Evolutionary conservation across 169 alveolate genomes (phyloP).

Genomic region (Neospora caninum): DNA sequence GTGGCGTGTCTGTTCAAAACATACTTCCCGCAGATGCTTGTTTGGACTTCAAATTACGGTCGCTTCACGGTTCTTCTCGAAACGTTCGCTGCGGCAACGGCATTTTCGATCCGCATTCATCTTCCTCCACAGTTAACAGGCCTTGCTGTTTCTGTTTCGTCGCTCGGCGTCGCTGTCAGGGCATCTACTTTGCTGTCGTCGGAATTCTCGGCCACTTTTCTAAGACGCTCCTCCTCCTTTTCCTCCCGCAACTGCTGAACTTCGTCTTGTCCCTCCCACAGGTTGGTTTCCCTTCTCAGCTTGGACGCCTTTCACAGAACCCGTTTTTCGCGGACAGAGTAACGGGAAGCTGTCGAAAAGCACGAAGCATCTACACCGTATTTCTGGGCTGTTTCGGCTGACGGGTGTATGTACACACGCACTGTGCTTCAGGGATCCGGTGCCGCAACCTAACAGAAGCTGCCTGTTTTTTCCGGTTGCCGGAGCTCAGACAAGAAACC

Average conservation of each 20-base stretch:
- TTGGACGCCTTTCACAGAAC: background rate
- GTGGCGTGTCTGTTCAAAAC: background rate
- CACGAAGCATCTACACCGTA: background rate
- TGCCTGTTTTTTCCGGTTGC: background rate
- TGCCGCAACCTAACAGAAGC: background rate
- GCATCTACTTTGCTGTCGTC: slow-evolving; percentile 93
- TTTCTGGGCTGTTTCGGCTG: background rate
- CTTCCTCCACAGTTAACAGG: too few relatives aligned
- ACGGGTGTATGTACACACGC: too few relatives aligned
- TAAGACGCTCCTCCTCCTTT: slow-evolving; percentile 89
- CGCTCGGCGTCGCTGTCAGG: slow-evolving; percentile 66
- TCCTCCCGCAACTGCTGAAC: slow-evolving; percentile 92
- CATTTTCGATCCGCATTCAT: too few relatives aligned
- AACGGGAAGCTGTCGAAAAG: background rate
- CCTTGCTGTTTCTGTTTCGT: background rate
- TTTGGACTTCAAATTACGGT: too few relatives aligned
- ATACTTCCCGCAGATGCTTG: too few relatives aligned
- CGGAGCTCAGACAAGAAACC: background rate
- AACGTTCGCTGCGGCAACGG: too few relatives aligned
- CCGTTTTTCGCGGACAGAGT: background rate
- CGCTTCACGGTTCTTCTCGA: too few relatives aligned
- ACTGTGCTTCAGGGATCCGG: too few relatives aligned
- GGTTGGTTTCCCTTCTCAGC: background rate
- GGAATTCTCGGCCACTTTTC: slow-evolving; percentile 93
- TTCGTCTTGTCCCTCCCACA: slow-evolving; percentile 89